Percentiles rank a stretch among this genome's conserved stretches.
These are phyloP conservation scores for Picea mariana DNA, from an alignment of 83 land plant genomes.

Conservation along the genomic window DNA sequence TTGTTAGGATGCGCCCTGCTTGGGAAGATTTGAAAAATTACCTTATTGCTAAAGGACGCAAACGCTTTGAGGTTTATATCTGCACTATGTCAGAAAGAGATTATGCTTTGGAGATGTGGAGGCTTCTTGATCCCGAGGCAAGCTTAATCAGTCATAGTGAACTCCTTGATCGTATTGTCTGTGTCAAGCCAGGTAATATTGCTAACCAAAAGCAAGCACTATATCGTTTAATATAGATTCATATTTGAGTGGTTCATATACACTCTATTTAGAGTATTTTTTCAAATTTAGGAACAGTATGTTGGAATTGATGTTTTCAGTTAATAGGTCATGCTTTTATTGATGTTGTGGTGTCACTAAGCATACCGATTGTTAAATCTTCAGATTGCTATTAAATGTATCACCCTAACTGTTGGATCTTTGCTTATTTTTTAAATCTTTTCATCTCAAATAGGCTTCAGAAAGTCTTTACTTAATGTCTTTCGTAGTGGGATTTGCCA, in stretches of 20 bases:
- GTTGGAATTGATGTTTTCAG: not conserved
- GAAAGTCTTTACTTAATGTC: slow-evolving; percentile 77
- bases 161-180: slow-evolving; percentile 76
- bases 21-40: slow-evolving; percentile 96
- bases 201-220: not conserved
- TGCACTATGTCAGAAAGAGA: slow-evolving; percentile 99
- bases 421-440: not conserved
- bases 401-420: not conserved
- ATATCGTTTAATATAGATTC: not conserved
- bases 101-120: slow-evolving; percentile 99
- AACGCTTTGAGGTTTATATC: slow-evolving; percentile 96
- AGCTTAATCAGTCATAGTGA: slow-evolving; percentile 73
- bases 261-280: not conserved
- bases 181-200: slow-evolving; percentile 87
- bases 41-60: slow-evolving; percentile 90
- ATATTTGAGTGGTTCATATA: not conserved
- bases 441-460: slow-evolving; percentile 50
- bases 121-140: slow-evolving; percentile 94
- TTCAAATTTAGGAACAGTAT: not conserved
- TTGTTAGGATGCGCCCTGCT: slow-evolving; percentile 91
- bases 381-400: slow-evolving; percentile 4
- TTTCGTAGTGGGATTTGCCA: slow-evolving; percentile 86
- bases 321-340: not conserved
- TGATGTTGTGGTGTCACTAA: slow-evolving; percentile 3
- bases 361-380: slow-evolving; percentile 5